Percentiles rank a stretch among this genome's conserved stretches.
These are phyloP conservation scores for Pilaira anomala DNA, from an alignment of 192 early-diverging fungal genomes.

Conservation along the genomic window DNA sequence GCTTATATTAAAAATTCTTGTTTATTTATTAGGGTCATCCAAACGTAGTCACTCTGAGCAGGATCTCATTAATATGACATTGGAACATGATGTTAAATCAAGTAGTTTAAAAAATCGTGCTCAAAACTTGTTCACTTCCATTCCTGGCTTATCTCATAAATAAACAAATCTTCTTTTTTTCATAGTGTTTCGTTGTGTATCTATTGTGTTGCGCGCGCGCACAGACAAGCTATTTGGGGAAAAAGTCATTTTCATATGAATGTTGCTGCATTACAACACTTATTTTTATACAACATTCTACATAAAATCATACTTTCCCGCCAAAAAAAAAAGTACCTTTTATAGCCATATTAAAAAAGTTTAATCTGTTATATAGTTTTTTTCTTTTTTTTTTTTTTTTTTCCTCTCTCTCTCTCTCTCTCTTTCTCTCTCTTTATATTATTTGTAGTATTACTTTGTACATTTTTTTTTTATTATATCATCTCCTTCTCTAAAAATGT, in stretches of 20 bases:
- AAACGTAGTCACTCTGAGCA: conserved; percentile 25
- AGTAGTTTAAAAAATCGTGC: conserved; percentile 26
- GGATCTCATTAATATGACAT: conserved; percentile 16
- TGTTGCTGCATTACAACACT: too few species aligned
- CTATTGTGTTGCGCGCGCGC: too few species aligned
- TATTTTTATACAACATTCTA: too few species aligned
- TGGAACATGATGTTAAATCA: neutral
- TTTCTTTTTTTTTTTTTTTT: conserved; percentile 11
- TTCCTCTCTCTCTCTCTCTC: conserved; percentile 5
- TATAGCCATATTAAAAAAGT: too few species aligned
- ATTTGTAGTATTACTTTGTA: conserved; percentile 1
- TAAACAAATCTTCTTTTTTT: too few species aligned
- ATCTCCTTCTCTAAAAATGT: neutral
- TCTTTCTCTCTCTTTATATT: neutral
- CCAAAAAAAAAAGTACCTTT: too few species aligned
- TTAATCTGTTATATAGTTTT: neutral
- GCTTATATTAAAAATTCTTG: neutral
- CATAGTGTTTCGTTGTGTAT: too few species aligned
- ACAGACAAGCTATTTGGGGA: too few species aligned
- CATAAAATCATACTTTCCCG: too few species aligned
- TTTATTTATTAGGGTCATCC: neutral
- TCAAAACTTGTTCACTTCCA: conserved; percentile 22
- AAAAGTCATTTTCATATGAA: too few species aligned
- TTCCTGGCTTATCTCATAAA: conserved; percentile 22
- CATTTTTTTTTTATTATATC: too few species aligned